Conservation (phyloP, 306 rosid genomes). For the Herpetospermum pedunculosum region DNA sequence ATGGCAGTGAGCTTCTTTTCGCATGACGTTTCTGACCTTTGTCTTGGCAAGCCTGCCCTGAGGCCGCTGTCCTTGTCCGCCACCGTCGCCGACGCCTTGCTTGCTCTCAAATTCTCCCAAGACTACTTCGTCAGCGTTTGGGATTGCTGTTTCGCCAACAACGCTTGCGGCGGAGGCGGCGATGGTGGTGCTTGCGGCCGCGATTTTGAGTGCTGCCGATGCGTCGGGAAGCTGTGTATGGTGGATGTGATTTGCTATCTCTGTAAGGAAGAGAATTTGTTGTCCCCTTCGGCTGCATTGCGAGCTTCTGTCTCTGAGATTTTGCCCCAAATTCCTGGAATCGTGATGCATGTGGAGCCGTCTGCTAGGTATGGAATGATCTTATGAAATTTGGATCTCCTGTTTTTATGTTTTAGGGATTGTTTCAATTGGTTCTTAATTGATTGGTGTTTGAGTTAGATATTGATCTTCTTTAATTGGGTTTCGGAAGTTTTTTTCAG, state of each 20-base stretch:
- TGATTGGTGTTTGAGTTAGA: not conserved
- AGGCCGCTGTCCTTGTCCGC: conserved; percentile 52
- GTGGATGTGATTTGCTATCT: conserved; percentile 72
- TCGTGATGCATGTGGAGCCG: conserved; percentile 53
- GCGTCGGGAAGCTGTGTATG: conserved; percentile 77
- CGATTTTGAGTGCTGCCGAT: conserved; percentile 28
- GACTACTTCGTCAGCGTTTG: conserved; percentile 72
- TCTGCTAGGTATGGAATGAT: conserved; percentile 49
- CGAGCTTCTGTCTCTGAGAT: conserved; percentile 45
- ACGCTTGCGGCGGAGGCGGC: not conserved
- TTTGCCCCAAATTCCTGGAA: conserved; percentile 27
- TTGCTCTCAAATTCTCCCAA: conserved; percentile 42
- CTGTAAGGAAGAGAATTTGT: conserved; percentile 33
- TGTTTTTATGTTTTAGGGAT: not conserved
- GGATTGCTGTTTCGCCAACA: conserved; percentile 30
- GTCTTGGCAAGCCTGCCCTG: conserved; percentile 93
- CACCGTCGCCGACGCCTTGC: conserved; percentile 63
- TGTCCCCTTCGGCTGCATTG: conserved; percentile 58
- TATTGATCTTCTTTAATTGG: conserved; percentile 1
- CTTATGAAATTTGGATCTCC: not conserved
- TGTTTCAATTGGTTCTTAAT: not conserved
- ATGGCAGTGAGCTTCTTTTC: conserved; percentile 86
- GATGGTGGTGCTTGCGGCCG: not conserved
- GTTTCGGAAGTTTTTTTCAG: not conserved
- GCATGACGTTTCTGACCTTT: conserved; percentile 85